Conservation (phyloP, 441 rosid species). For the Aquilaria agallochum region DNA sequence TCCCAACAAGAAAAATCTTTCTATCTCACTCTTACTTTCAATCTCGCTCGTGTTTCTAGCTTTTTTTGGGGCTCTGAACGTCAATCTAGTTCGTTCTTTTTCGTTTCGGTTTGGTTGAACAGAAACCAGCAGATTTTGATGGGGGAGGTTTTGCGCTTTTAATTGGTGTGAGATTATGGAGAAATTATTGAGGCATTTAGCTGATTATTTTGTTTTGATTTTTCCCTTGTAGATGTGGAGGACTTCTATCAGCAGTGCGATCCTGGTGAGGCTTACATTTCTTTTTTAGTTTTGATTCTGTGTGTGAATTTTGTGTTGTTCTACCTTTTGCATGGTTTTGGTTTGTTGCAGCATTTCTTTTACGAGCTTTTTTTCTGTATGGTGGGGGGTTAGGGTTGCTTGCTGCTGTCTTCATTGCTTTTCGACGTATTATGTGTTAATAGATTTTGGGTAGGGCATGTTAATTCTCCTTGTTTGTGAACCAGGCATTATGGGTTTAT, state of each 20-base stretch:
- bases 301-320: background rate
- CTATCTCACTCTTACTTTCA: background rate
- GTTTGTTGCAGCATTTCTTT: background rate
- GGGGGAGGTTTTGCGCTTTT: background rate
- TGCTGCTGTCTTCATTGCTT: background rate
- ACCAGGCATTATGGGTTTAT: too few relatives aligned
- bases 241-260: constrained; percentile 74
- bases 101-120: background rate
- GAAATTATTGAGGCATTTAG: background rate
- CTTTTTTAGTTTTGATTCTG: background rate
- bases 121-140: background rate
- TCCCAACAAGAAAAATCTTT: background rate
- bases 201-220: constrained; percentile 5
- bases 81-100: background rate
- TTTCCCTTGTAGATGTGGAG: constrained; percentile 50
- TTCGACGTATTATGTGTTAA: background rate
- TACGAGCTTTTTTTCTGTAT: background rate
- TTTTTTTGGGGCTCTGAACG: too few relatives aligned
- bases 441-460: too few relatives aligned
- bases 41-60: background rate
- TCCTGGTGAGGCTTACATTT: constrained; percentile 45
- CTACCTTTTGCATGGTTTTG: background rate
- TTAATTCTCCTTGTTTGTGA: too few relatives aligned
- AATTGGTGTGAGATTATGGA: background rate
- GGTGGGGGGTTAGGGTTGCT: background rate